These are phyloP conservation scores for Kondoa malvinella DNA, from an alignment of 768 basidiomycete genomes.

Conservation along the genomic window DNA sequence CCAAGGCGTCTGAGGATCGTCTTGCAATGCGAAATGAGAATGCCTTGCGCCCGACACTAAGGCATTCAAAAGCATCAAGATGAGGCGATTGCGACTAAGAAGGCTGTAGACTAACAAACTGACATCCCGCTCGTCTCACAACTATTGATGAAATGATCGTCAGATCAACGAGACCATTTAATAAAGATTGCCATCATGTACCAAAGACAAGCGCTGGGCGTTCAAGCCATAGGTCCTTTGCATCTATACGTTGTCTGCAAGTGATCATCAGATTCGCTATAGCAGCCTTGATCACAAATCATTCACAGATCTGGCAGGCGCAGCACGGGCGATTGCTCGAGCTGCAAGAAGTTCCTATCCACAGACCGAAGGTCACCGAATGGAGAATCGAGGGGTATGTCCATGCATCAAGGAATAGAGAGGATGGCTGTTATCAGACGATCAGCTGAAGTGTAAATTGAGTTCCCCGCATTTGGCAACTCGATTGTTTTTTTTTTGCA, in stretches of 20 bases:
- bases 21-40: background rate
- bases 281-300: background rate
- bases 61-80: no score
- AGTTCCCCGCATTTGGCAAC: no score
- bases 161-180: background rate
- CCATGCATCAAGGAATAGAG: background rate
- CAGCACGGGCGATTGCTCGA: background rate
- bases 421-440: background rate
- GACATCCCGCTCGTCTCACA: background rate
- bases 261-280: background rate
- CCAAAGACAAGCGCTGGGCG: background rate
- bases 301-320: background rate
- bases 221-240: background rate
- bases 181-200: background rate
- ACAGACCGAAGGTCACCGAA: background rate
- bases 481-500: background rate
- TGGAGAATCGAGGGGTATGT: background rate
- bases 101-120: no score
- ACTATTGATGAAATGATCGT: background rate
- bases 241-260: background rate
- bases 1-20: background rate
- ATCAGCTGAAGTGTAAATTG: background rate
- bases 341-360: background rate
- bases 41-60: background rate
- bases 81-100: no score